Conservation (phyloP, 2,329 filamentous ascomycete species). For the Fusarium palustre region DNA sequence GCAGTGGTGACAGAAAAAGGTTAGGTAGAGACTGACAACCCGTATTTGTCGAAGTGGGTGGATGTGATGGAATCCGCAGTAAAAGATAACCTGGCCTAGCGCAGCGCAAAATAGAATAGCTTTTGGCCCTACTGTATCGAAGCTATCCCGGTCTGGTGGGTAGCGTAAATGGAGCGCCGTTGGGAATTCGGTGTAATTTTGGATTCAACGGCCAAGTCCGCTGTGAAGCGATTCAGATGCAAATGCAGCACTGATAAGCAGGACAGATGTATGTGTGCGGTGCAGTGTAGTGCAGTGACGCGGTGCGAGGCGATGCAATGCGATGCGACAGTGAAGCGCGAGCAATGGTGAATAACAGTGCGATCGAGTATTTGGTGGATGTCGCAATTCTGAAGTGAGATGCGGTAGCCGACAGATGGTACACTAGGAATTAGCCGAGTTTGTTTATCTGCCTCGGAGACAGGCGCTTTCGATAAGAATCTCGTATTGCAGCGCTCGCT, state of each 20-base stretch:
- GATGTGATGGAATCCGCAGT: conserved; percentile 32
- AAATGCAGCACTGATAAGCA: neutral
- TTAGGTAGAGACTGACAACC: conserved; percentile 8
- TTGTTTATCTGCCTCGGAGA: neutral
- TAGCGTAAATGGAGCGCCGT: conserved; percentile 20
- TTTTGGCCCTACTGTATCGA: conserved; percentile 20
- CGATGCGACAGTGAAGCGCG: conserved; percentile 23
- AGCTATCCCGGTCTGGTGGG: conserved; percentile 25
- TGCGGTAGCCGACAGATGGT: conserved; percentile 5
- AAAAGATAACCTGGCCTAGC: conserved; percentile 19
- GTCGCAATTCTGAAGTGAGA: conserved; percentile 27
- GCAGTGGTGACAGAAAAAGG: conserved; percentile 21
- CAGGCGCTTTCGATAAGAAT: neutral
- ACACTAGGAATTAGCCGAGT: conserved; percentile 25
- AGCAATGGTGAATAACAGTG: conserved; percentile 29
- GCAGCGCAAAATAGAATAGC: conserved; percentile 23
- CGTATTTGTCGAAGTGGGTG: conserved; percentile 15
- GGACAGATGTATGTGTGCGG: conserved; percentile 1
- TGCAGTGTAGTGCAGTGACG: conserved; percentile 13
- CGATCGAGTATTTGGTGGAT: conserved; percentile 17
- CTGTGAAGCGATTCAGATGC: neutral
- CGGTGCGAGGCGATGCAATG: conserved; percentile 16
- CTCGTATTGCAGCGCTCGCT: conserved; percentile 14
- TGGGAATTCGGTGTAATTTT: conserved; percentile 25
- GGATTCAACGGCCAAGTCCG: neutral